Base-by-base conservation (phyloP, 2,329 filamentous ascomycete species). In the Claviceps purpurea region DNA sequence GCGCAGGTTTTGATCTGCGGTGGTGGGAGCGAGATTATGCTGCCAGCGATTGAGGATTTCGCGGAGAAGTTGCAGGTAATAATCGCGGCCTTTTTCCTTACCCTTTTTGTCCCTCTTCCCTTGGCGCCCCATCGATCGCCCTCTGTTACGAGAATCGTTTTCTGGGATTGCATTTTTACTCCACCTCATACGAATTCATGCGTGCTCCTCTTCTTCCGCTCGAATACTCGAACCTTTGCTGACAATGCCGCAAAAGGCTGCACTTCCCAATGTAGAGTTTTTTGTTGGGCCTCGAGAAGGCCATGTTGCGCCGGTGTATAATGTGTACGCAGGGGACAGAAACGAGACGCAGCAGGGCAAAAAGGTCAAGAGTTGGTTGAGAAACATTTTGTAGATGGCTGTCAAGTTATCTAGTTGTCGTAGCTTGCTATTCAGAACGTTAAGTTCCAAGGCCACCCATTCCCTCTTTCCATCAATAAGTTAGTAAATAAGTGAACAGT, bases 221-320 rank as follows among this genome's bases (percentile, higher is more conserved):
- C 30, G 11, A 11, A 4, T 11, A 34, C 5, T 11, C 18, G 41
- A 11, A 8, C 7, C 4, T 42, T 5, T 37, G 5, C 47, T 49
- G 22, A 49, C 38, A 49, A 47, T 34, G 30, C 30, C 10, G 30
- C 30, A 34, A 34, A 34, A 60, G 57, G 51, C 46, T 6, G 57
- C 54, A 2, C 54, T 56, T 3, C 54, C 57, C 6, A 47, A 56
- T 24, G 54, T 56, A 6, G 56, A 60, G 16, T 22, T 60, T 1
- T 60, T 60, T 20, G 40, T 58, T 4, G 58, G 56, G 2, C 51
- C 45, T 14, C 26, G 57, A 2, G 58, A 60, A 34, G 56, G 56
- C 13, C 58, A 60, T 26, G 58, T 60, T 10, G 58, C 58, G 37
- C 57, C 57, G 1, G 52, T 60, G 2, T 59, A 56, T 34, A 60